phyloP scores from a whole-genome alignment of 768 basidiomycete genomes.

The Xerocomellus intermedius region DNA sequence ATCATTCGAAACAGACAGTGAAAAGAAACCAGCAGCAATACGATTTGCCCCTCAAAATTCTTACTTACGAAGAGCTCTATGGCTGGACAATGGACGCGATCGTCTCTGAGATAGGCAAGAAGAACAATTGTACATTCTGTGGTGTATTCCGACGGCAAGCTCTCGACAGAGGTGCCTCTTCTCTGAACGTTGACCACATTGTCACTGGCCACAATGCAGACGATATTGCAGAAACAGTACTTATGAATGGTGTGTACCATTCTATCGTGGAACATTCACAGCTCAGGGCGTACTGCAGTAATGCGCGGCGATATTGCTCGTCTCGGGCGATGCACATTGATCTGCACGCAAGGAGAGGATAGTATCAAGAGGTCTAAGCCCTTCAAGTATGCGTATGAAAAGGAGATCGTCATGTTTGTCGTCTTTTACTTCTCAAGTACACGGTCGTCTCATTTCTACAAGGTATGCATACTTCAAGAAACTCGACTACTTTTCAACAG shows the following conservation, averaged over 20 bases:
- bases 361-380: conserved; percentile 97
- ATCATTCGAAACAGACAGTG: conserved; percentile 65
- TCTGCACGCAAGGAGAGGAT: conserved; percentile 95
- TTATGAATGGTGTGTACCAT: conserved; percentile 88
- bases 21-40: conserved; percentile 97
- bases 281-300: conserved; percentile 48
- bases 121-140: conserved; percentile 99
- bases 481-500: conserved; percentile 97
- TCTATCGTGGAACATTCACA: neutral
- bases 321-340: conserved; percentile 88
- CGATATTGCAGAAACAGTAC: conserved; percentile 96
- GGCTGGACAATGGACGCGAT: conserved; percentile 99
- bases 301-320: conserved; percentile 98
- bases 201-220: conserved; percentile 99
- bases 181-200: conserved; percentile 91
- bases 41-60: conserved; percentile 90
- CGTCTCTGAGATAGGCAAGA: conserved; percentile 90
- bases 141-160: conserved; percentile 97
- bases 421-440: neutral
- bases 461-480: conserved; percentile 99
- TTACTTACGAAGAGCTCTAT: conserved; percentile 94
- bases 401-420: conserved; percentile 96
- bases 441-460: conserved; percentile 9
- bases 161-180: conserved; percentile 88
- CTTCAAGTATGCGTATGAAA: conserved; percentile 99